Evolutionary conservation across 1,284 basidiomycete species (phyloP).

Genomic region (Ceratobasidium sp.): DNA sequence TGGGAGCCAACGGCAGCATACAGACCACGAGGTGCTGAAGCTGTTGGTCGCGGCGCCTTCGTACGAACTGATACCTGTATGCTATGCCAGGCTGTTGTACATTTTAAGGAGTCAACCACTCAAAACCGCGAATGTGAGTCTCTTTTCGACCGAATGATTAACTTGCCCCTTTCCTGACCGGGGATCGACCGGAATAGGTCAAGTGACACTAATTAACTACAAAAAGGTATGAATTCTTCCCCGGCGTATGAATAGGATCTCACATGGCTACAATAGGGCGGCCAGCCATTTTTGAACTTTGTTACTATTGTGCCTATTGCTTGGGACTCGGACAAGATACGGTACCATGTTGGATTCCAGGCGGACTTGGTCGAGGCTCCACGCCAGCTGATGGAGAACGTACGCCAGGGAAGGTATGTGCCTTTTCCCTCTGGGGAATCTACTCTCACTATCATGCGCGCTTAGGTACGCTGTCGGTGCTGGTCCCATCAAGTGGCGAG

Average conservation of each 20-base stretch:
- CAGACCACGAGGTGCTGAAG: constrained; percentile 27
- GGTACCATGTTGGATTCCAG: constrained; percentile 38
- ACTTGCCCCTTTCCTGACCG: background rate
- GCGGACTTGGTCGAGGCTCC: constrained; percentile 38
- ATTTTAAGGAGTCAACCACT: constrained; percentile 26
- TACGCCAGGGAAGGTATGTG: constrained; percentile 34
- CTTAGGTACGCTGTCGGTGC: constrained; percentile 19
- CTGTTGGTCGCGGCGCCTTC: background rate
- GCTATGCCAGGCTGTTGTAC: constrained; percentile 26
- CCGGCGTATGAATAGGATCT: background rate
- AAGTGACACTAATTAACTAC: constrained; percentile 37
- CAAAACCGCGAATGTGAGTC: constrained; percentile 34
- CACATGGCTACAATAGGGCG: background rate
- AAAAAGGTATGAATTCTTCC: constrained; percentile 20
- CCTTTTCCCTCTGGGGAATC: background rate
- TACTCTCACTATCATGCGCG: background rate
- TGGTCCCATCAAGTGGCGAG: constrained; percentile 20
- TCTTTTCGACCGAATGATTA: background rate
- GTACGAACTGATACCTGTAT: background rate
- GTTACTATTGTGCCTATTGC: constrained; percentile 37
- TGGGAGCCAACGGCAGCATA: constrained; percentile 19
- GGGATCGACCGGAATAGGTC: constrained; percentile 5
- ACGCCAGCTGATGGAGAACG: constrained; percentile 35
- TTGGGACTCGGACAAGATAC: constrained; percentile 30
- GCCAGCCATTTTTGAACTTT: constrained; percentile 34